These are phyloP conservation scores for Talaromyces sp. DNA, from an alignment of 2,329 filamentous ascomycete species.

Conservation along the genomic window DNA sequence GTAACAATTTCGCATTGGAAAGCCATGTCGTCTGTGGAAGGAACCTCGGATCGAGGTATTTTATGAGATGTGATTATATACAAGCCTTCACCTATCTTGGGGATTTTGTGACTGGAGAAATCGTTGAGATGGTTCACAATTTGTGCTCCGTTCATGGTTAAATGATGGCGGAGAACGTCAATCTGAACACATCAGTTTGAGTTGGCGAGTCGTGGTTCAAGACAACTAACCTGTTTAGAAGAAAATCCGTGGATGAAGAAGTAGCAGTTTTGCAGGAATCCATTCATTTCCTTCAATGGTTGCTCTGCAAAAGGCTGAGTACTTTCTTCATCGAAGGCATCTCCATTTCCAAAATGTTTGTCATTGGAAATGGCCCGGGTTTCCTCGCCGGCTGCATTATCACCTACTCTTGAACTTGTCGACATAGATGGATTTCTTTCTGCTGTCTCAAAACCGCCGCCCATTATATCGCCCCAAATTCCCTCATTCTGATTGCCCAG, in stretches of 20 bases:
- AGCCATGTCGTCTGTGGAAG: constrained; percentile 36
- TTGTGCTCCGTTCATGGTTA: constrained; percentile 38
- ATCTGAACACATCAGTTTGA: constrained; percentile 22
- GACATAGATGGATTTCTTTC: constrained; percentile 22
- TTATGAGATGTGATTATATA: constrained; percentile 40
- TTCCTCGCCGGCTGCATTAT: constrained; percentile 12
- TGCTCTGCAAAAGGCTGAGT: constrained; percentile 5
- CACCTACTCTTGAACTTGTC: constrained; percentile 22
- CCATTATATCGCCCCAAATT: constrained; percentile 88
- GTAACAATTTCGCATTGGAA: constrained; percentile 59
- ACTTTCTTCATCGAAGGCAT: constrained; percentile 14
- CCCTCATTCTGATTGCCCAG: constrained; percentile 73
- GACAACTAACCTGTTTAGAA: constrained; percentile 43
- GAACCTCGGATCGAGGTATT: constrained; percentile 27
- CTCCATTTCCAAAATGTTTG: constrained; percentile 36
- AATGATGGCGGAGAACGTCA: constrained; percentile 35
- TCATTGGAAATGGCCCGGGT: constrained; percentile 26
- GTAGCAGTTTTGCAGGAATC: constrained; percentile 51
- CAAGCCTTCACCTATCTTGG: constrained; percentile 28
- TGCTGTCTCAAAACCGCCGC: constrained; percentile 32
- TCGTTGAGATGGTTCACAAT: constrained; percentile 31
- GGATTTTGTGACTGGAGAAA: constrained; percentile 29
- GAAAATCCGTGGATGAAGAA: constrained; percentile 62
- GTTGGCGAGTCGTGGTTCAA: not conserved
- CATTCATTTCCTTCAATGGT: constrained; percentile 30